These are phyloP conservation scores for Coemansia sp. DNA, from an alignment of 192 early-diverging fungal species.

Conservation along the genomic window DNA sequence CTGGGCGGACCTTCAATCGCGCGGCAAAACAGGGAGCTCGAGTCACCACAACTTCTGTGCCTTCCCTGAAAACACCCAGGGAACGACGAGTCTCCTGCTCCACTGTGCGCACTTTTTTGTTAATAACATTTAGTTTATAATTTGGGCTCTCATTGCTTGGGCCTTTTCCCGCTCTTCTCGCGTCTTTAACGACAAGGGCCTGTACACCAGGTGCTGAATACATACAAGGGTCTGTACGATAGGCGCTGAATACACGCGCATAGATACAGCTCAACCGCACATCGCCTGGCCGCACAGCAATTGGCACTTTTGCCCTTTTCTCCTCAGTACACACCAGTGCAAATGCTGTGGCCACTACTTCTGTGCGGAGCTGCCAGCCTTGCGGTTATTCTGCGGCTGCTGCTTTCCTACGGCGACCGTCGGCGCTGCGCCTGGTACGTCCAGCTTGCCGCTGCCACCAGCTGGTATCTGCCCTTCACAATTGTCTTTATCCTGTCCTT, in stretches of 20 bases:
- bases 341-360: constrained; percentile 46
- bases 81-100: no score
- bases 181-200: no score
- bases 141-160: no score
- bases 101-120: no score
- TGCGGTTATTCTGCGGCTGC: constrained; percentile 57
- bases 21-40: not conserved
- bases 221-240: no score
- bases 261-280: not conserved
- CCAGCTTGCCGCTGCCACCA: constrained; percentile 66
- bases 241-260: not conserved
- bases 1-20: not conserved
- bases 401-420: constrained; percentile 80
- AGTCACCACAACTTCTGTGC: not conserved
- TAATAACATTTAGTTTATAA: no score
- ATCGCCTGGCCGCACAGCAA: constrained; percentile 43
- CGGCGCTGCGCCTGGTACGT: constrained; percentile 82
- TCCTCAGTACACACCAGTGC: not conserved
- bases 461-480: constrained; percentile 90
- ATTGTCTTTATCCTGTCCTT: constrained; percentile 88
- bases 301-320: no score
- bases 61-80: no score
- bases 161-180: no score
- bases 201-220: no score
- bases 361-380: constrained; percentile 56